Evolutionary conservation across 169 alveolate species (phyloP).

Genomic region (Plasmodium reichenowi): DNA sequence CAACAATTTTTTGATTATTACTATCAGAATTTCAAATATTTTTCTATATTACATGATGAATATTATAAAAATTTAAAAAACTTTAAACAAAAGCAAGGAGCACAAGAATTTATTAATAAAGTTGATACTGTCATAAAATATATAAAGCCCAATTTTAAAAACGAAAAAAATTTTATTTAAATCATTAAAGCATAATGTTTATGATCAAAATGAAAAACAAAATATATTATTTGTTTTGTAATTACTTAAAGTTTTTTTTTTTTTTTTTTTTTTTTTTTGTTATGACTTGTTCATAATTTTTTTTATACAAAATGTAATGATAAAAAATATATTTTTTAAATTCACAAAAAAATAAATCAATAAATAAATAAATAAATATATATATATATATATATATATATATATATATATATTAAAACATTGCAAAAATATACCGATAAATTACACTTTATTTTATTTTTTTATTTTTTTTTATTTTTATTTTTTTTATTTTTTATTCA

Average conservation of each 20-base stretch:
- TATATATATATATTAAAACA: too few relatives aligned
- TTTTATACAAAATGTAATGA: not conserved
- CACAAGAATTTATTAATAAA: conserved; percentile 20
- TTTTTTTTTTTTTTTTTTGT: too few relatives aligned
- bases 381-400: too few relatives aligned
- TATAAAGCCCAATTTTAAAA: conserved; percentile 26
- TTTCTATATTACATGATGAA: conserved; percentile 22
- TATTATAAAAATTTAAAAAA: conserved; percentile 20
- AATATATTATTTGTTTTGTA: too few relatives aligned
- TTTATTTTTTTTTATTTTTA: conserved; percentile 3
- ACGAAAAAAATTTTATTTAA: not conserved
- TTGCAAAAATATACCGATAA: too few relatives aligned
- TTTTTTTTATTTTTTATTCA: conserved; percentile 15
- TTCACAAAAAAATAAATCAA: not conserved
- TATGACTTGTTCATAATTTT: too few relatives aligned
- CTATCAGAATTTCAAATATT: conserved; percentile 18
- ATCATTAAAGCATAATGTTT: not conserved
- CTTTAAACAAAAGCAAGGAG: not conserved
- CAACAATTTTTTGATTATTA: conserved; percentile 25
- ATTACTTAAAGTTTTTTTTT: too few relatives aligned
- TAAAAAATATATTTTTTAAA: not conserved
- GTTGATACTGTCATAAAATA: conserved; percentile 17
- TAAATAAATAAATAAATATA: not conserved
- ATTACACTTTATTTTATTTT: not conserved
- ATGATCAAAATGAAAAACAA: too few relatives aligned